Evolutionary conservation across 495 filamentous ascomycete species (phyloP).

Genomic region (Corynascus novoguineensis): DNA sequence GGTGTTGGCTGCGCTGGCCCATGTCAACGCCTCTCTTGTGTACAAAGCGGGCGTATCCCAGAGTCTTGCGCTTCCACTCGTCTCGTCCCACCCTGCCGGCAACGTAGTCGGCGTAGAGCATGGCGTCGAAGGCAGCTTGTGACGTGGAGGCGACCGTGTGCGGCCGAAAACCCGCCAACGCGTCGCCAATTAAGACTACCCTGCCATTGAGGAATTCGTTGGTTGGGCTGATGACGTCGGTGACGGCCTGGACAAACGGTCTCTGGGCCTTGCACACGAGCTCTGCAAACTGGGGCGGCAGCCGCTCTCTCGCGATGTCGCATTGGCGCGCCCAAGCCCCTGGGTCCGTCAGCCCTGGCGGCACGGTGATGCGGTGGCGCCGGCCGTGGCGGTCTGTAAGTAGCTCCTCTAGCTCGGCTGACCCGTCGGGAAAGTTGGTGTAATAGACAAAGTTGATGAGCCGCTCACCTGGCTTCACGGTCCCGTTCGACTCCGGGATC

Average conservation of each 20-base stretch:
- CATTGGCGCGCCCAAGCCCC: background rate
- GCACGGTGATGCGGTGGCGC: background rate
- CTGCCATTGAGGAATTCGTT: background rate
- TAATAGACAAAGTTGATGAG: background rate
- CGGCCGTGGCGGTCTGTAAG: background rate
- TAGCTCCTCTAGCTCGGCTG: background rate
- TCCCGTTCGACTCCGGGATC: background rate
- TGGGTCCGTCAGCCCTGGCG: background rate
- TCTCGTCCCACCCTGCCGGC: background rate
- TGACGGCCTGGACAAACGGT: background rate
- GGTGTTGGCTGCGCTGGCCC: background rate
- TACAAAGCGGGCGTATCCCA: background rate
- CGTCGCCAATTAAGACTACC: background rate
- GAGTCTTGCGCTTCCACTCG: background rate
- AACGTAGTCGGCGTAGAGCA: background rate
- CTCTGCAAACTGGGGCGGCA: background rate
- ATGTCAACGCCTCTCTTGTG: background rate
- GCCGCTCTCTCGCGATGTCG: background rate
- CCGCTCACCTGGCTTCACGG: background rate
- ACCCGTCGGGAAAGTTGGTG: background rate
- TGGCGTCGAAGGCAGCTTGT: background rate
- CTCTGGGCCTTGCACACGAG: background rate
- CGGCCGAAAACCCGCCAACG: background rate
- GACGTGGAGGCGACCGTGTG: background rate
- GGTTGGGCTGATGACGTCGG: background rate